Conservation (phyloP, 306 rosid species). For the Dryas alaskensis region DNA sequence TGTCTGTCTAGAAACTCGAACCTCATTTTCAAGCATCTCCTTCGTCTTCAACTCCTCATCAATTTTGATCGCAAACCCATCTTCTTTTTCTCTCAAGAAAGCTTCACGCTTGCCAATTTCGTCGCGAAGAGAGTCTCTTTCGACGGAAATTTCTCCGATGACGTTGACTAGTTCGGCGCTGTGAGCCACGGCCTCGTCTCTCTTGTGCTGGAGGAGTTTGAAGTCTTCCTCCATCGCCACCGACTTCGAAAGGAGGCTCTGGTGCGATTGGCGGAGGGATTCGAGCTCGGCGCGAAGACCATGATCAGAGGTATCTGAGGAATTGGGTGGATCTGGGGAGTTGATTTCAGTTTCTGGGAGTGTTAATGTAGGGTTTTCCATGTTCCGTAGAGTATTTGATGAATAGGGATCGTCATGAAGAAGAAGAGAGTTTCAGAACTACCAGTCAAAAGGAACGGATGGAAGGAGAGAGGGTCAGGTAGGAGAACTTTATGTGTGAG, state of each 20-base stretch:
- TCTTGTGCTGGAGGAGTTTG: conserved; percentile 9
- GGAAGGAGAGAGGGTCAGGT: conserved; percentile 3
- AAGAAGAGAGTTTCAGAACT: conserved; percentile 30
- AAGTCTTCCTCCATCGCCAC: conserved; percentile 23
- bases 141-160: conserved; percentile 25
- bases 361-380: conserved; percentile 37
- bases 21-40: conserved; percentile 28
- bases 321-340: conserved; percentile 15
- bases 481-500: not conserved
- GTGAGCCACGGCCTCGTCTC: conserved; percentile 29
- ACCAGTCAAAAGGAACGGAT: conserved; percentile 47
- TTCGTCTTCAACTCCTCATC: conserved; percentile 22
- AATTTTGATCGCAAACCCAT: conserved; percentile 25
- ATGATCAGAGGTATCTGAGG: conserved; percentile 18
- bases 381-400: conserved; percentile 29
- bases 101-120: conserved; percentile 33
- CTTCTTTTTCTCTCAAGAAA: conserved; percentile 33
- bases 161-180: conserved; percentile 21
- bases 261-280: conserved; percentile 28
- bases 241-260: conserved; percentile 20
- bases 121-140: conserved; percentile 33
- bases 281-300: conserved; percentile 31
- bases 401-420: conserved; percentile 27
- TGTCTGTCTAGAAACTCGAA: conserved; percentile 33
- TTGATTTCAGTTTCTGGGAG: conserved; percentile 10